Base-by-base conservation (phyloP, 1,284 basidiomycete genomes). In the Grifola frondosa region DNA sequence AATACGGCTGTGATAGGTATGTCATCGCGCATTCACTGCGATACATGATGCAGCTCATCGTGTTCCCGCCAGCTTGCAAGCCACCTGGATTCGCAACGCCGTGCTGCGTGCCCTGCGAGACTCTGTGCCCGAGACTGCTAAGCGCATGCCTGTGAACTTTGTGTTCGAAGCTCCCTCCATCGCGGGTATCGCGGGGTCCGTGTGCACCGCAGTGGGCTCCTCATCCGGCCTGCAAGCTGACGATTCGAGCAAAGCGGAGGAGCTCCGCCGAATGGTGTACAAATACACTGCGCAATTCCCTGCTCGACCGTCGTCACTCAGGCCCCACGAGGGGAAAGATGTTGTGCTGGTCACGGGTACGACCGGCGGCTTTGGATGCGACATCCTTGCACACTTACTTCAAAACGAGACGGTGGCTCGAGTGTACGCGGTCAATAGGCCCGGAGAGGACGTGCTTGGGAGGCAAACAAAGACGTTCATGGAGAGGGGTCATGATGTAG, bases 1-100 rank as follows among this genome's bases (percentile, higher is more conserved):
- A 58, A 17, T 48, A 56, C 21, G 69, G 70, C 4, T 64, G 67
- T 25, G 70, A 73, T 45, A 71, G 70, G 68, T 65, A n/a, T 9
- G 39, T 7, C 6, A 1, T 0, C 11, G 36, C 15, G 13, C 13
- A n/a, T 21, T 26, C 29, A 1, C 15, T 11, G 13, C 3, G 17
- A 26, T 5, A 9, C 1, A n/a, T 4, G 15, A 11, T 12, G 11
- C n/a, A 12, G 6, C 37, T 44, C 6, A 48, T 24, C 6, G 4
- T 9, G 25, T 9, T 23, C 12, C n/a, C 13, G 5, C 23, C 15
- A 66, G 64, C 42, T 44, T 69, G 16, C 61, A 63, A 40, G 62
- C 66, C 1, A 64, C 61, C 0, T 65, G 54, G 52, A 64, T 68
- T 28, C 58, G 67, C 20, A 68, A 67, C 50, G 54, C 60, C 1